Conservation (phyloP, 2,329 filamentous ascomycete genomes). For the Fonsecaea multimorphosa region DNA sequence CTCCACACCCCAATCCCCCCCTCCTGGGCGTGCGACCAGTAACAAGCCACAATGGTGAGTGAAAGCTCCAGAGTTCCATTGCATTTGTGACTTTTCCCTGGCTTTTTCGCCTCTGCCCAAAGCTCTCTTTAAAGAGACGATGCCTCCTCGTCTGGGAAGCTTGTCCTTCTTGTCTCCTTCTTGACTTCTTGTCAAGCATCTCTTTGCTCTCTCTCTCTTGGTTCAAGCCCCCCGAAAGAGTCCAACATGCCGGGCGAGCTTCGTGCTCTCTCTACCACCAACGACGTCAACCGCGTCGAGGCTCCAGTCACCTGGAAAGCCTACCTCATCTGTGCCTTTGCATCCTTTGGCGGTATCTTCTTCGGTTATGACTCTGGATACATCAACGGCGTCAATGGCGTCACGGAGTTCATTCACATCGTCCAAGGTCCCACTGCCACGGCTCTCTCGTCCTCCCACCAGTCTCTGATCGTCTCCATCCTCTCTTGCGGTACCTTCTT, state of each 20-base stretch:
- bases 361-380: constrained; percentile 67
- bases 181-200: constrained; percentile 13
- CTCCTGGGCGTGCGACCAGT: constrained; percentile 19
- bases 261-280: constrained; percentile 35
- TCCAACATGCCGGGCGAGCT: constrained; percentile 30
- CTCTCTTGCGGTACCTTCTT: constrained; percentile 81
- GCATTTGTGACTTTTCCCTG: constrained; percentile 7
- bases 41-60: constrained; percentile 11
- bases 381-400: constrained; percentile 60
- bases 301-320: constrained; percentile 65
- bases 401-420: constrained; percentile 55
- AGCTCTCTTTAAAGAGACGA: constrained; percentile 23
- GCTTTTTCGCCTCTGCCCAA: constrained; percentile 8
- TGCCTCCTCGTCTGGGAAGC: not conserved
- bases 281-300: constrained; percentile 62
- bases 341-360: constrained; percentile 66
- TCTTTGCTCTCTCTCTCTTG: constrained; percentile 1
- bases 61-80: constrained; percentile 14
- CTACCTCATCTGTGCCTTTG: constrained; percentile 67
- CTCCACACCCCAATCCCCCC: constrained; percentile 11
- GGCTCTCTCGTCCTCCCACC: constrained; percentile 54
- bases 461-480: constrained; percentile 74
- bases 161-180: constrained; percentile 14
- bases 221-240: not conserved
- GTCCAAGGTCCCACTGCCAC: constrained; percentile 43